Evolutionary conservation across 495 filamentous ascomycete species (phyloP).

Genomic region (Neurospora sp.): DNA sequence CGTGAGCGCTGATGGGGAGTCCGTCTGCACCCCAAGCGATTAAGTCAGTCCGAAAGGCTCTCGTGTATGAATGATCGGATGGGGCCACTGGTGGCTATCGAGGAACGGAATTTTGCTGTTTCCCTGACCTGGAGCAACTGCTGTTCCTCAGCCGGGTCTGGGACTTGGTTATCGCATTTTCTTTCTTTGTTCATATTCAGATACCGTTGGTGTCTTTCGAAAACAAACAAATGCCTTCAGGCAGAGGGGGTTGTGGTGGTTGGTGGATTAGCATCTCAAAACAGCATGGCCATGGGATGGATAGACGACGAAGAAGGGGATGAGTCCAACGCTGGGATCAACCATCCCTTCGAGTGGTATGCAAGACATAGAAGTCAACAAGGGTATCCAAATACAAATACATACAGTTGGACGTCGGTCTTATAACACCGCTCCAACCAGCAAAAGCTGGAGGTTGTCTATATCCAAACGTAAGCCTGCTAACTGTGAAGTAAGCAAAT

Average conservation of each 20-base stretch:
- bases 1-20: slow-evolving; percentile 1
- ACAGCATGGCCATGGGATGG: background rate
- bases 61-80: background rate
- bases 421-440: background rate
- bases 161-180: background rate
- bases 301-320: background rate
- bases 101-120: background rate
- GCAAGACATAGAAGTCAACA: background rate
- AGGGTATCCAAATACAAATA: background rate
- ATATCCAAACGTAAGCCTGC: background rate
- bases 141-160: background rate
- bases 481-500: background rate
- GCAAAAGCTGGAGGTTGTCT: background rate
- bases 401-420: background rate
- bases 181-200: background rate
- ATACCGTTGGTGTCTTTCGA: background rate
- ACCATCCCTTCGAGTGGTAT: background rate
- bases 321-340: background rate
- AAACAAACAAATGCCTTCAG: background rate
- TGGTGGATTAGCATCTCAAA: background rate
- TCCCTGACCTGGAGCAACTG: background rate
- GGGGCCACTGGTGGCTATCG: background rate
- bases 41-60: background rate
- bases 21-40: slow-evolving; percentile 1
- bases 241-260: background rate